Evolutionary conservation across 768 basidiomycete genomes (phyloP), one percentile per base, ranked within the genome.

Genomic region (Xerocomus brunneocitrinus): DNA sequence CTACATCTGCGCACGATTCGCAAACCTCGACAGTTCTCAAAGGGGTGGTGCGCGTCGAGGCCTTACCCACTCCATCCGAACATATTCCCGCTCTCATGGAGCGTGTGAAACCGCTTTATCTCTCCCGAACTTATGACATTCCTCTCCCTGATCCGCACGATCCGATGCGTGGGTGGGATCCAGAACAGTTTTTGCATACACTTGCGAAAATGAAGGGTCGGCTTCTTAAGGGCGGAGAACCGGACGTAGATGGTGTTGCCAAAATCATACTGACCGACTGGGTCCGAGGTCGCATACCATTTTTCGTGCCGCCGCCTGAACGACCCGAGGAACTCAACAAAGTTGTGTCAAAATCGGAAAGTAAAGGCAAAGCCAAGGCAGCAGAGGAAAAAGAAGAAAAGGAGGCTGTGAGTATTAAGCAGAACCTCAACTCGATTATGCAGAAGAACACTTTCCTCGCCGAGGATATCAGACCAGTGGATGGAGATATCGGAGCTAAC

Each of bases 281-380:
- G 95, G 93, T 98, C 54, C 78, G 97, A 43, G 97, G 95, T 8
- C 87, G 92, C 61, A 95, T 99, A 64, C 97, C 97, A 19, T 99
- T 85, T 78, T 99, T 98, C 64, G 94, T 93, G 35, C 67, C 87
- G 12, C 97, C 97, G 13, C 95, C 95, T 51, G 92, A 91, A 67
- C 75, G 89, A 53, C 67, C 88, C 8, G 83, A 84, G 58, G 85
- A 82, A 60, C 71, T 87, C 53, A 88, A 89, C 63, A 75, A 73
- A 62, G 74, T 73, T 12, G 87, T 87, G 72, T 70, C 70, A 40
- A 73, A 68, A 42, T 63, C 51, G n/a, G 74, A 74, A 47, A 67
- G 55, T 19, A 82, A 82, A 65, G 79, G 79, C 9, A 89, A 88
- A 61, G 77, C 69, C 8, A 69, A 40, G 71, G 67, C 41, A n/a